Evolutionary conservation across 768 basidiomycete genomes (phyloP), one percentile per base, ranked within the genome.

Genomic region (Clitopilus hobsonii): DNA sequence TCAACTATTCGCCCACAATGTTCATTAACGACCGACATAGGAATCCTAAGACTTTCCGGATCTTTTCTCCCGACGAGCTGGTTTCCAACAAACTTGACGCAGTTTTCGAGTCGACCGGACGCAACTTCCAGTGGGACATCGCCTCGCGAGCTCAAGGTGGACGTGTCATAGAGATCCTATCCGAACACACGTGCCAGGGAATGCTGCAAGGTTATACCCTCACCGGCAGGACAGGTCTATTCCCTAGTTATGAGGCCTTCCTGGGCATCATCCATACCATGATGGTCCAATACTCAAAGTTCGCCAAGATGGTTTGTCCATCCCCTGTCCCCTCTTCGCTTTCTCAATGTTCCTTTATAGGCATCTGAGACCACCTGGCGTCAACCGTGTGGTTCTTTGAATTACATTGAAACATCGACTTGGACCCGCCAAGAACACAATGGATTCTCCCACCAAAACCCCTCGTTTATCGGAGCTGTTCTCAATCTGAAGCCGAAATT

Each of bases 191-290:
- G 8, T 89, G 89, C 60, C 89, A 94, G 65, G 91, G 88, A 22
- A 93, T 93, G 86, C 74, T 95, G 11, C 91, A 97, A 69, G 93
- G 94, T 2, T 95, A 95, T 69, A 93, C 91, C 5, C 81, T 97
- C 47, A 95, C 94, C 0, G 94, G 94, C 7, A 77, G 87, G 36
- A 88, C 86, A 0, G 92, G 83, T 11, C 74, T 95, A 28, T 92
- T 96, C 81, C 92, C 94, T 1, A 87, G 84, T 25, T 94, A 96
- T 67, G 94, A 96, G 66, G 88, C 91, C 0, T 97, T 96, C 80
- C 74, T 94, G 41, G 91, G 91, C 41, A 94, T 94, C 67, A 70
- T 94, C 24, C 86, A 88, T 54, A 94, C 91, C 16, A 93, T 94
- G 91, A 85, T 88, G 82, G 86, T 89, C 2, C 89, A 91, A 63